phyloP scores from a whole-genome alignment of 2,329 filamentous ascomycete genomes.

The Trichoderma sp. region DNA sequence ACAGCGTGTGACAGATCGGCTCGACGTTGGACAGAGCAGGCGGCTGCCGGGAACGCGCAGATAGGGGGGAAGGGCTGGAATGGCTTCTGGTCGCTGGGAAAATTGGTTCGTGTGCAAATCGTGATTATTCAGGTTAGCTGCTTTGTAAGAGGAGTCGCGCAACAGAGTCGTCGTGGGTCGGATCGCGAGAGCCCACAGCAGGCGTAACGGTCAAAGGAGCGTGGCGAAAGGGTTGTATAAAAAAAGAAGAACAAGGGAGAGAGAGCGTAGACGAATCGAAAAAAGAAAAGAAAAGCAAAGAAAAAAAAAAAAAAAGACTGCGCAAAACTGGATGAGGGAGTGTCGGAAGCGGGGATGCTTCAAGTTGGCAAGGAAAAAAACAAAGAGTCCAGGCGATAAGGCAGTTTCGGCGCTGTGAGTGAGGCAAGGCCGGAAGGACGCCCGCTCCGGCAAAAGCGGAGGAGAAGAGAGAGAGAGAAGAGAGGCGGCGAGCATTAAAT shows the following conservation, averaged over 20 bases:
- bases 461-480: slow-evolving; percentile 8
- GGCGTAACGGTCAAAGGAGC: slow-evolving; percentile 18
- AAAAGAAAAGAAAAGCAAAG: background rate
- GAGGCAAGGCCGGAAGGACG: slow-evolving; percentile 23
- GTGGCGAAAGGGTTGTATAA: background rate
- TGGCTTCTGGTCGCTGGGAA: slow-evolving; percentile 8
- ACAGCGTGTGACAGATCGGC: slow-evolving; percentile 21
- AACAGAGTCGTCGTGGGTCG: slow-evolving; percentile 15
- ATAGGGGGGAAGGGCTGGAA: background rate
- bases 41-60: slow-evolving; percentile 17
- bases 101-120: background rate
- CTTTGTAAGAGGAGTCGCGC: slow-evolving; percentile 20
- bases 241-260: slow-evolving; percentile 11
- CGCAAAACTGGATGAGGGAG: slow-evolving; percentile 17
- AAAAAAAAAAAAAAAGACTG: background rate
- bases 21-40: slow-evolving; percentile 11
- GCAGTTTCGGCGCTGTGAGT: background rate
- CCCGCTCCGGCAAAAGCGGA: slow-evolving; percentile 19
- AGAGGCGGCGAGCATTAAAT: background rate
- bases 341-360: slow-evolving; percentile 21
- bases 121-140: slow-evolving; percentile 14
- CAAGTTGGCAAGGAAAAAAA: slow-evolving; percentile 5
- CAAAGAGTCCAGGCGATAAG: background rate
- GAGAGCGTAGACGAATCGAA: slow-evolving; percentile 18
- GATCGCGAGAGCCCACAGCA: slow-evolving; percentile 14